phyloP scores from a whole-genome alignment of 164 flowering plant species.

The Kingdonia uniflora region DNA sequence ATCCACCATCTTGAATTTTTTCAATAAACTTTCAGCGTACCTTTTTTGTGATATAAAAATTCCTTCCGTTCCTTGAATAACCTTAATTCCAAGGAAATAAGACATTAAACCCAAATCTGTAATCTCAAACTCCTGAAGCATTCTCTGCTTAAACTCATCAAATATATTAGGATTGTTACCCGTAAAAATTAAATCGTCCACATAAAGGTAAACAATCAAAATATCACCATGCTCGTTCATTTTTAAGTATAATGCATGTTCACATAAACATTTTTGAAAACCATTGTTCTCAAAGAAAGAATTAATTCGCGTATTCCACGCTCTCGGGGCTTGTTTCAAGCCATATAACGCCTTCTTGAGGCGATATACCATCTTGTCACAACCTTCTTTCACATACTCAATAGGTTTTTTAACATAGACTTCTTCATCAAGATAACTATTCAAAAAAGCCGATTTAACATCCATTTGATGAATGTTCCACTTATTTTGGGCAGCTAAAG shows the following conservation, averaged over 20 bases:
- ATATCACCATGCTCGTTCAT: neutral
- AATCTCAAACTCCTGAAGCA: no score
- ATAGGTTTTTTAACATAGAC: neutral
- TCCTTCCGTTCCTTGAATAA: no score
- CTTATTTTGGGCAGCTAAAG: no score
- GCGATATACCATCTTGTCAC: neutral
- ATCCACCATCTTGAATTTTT: no score
- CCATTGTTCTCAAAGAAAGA: neutral
- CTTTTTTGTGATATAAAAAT: no score
- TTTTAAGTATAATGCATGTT: neutral
- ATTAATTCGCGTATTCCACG: slow-evolving; percentile 4
- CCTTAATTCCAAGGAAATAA: no score
- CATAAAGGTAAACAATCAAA: neutral
- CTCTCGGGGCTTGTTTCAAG: neutral
- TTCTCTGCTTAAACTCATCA: neutral
- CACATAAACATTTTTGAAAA: neutral
- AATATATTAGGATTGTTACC: slow-evolving; percentile 1
- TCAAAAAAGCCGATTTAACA: neutral
- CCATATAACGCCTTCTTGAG: slow-evolving; percentile 1
- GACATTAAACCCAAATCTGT: no score
- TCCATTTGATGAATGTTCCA: no score
- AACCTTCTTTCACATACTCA: neutral
- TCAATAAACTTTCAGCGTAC: no score
- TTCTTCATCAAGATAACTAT: neutral
- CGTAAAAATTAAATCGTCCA: slow-evolving; percentile 1